Percentiles rank a stretch among this genome's conserved stretches.
Evolutionary conservation across 768 basidiomycete genomes (phyloP).

Genomic region (Hemileccinum rubropunctum): DNA sequence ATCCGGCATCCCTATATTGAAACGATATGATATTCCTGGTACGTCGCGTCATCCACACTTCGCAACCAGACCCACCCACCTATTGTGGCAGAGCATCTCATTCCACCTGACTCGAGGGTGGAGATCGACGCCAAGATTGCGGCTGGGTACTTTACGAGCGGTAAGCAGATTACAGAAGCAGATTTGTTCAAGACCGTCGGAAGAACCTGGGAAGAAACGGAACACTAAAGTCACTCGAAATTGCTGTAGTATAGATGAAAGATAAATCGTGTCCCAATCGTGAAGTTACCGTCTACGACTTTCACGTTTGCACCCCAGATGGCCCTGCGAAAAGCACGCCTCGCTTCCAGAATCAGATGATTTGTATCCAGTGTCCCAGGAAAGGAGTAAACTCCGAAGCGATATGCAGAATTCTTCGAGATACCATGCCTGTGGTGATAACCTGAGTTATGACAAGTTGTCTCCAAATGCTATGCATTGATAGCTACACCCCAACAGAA

Average conservation of each 20-base stretch:
- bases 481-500: too few species aligned
- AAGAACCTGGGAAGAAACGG: slow-evolving; percentile 86
- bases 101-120: slow-evolving; percentile 86
- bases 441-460: too few species aligned
- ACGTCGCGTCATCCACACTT: slow-evolving; percentile 14
- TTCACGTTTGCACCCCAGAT: too few species aligned
- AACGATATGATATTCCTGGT: slow-evolving; percentile 87
- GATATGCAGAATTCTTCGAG: too few species aligned
- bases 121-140: slow-evolving; percentile 98
- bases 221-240: too few species aligned
- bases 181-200: slow-evolving; percentile 87
- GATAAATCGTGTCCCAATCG: not conserved
- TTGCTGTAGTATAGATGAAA: slow-evolving; percentile 3
- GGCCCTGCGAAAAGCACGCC: not conserved
- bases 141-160: slow-evolving; percentile 86
- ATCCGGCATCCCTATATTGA: slow-evolving; percentile 78
- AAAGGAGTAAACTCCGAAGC: too few species aligned
- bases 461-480: too few species aligned
- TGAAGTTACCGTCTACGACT: not conserved
- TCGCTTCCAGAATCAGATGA: too few species aligned
- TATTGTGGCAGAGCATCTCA: slow-evolving; percentile 61
- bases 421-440: too few species aligned
- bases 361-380: too few species aligned
- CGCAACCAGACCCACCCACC: not conserved
- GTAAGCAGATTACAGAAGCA: slow-evolving; percentile 70